Conservation (phyloP, 768 basidiomycete genomes). For the Hortiboletus flavorubellus region DNA sequence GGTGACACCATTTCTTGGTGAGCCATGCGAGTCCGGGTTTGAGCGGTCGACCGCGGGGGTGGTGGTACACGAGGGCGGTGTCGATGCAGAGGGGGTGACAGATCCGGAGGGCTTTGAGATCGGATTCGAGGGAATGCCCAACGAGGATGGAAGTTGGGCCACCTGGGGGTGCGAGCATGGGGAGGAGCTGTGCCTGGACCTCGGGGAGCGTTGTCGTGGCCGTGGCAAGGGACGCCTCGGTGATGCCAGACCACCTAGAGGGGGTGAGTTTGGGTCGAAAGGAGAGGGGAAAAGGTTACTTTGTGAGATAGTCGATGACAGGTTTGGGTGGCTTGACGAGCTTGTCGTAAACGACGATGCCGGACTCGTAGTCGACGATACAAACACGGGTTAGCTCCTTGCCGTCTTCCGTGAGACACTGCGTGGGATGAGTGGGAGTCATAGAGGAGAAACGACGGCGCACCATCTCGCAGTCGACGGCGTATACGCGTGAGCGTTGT, state of each 20-base stretch:
- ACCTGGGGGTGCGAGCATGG: constrained; percentile 51
- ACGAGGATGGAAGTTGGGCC: constrained; percentile 31
- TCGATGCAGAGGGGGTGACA: constrained; percentile 88
- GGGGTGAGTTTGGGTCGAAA: not conserved
- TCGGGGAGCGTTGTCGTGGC: constrained; percentile 78
- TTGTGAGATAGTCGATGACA: constrained; percentile 89
- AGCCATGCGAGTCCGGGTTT: constrained; percentile 98
- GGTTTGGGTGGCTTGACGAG: constrained; percentile 86
- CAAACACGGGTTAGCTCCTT: constrained; percentile 87
- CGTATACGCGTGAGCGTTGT: constrained; percentile 56
- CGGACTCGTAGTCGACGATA: constrained; percentile 69
- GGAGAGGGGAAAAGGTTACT: constrained; percentile 40
- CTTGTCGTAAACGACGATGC: constrained; percentile 63
- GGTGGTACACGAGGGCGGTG: constrained; percentile 86
- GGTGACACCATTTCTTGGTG: constrained; percentile 86
- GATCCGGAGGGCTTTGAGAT: constrained; percentile 41
- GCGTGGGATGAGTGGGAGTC: not conserved
- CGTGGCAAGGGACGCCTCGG: constrained; percentile 59
- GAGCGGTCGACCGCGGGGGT: constrained; percentile 88
- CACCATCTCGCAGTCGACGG: constrained; percentile 98
- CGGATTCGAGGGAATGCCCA: constrained; percentile 88
- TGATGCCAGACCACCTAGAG: constrained; percentile 89
- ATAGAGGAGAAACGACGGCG: constrained; percentile 13
- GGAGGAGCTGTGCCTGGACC: constrained; percentile 70
- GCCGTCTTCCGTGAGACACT: constrained; percentile 90